phyloP scores from a whole-genome alignment of 2,329 filamentous ascomycete genomes.

The Eutypa lata region DNA sequence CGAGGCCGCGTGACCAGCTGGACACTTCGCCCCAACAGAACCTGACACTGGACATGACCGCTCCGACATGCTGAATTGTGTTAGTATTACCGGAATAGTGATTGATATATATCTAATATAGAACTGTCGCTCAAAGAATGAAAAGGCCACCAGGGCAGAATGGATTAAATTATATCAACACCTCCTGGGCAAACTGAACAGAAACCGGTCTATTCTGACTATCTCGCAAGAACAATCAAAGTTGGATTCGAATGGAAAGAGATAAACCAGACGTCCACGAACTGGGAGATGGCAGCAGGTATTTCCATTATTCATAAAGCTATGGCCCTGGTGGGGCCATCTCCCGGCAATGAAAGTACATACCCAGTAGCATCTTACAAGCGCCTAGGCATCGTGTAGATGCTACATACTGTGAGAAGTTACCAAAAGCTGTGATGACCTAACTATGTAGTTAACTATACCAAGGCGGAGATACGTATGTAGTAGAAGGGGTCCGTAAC shows the following conservation, averaged over 20 bases:
- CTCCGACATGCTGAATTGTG: not conserved
- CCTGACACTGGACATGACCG: constrained; percentile 25
- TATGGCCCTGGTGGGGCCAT: not conserved
- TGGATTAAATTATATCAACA: not conserved
- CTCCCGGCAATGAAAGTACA: not conserved
- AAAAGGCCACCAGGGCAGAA: not conserved
- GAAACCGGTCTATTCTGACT: not conserved
- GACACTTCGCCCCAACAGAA: constrained; percentile 21
- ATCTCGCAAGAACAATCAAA: no score
- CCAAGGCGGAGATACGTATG: no score
- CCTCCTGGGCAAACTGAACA: not conserved
- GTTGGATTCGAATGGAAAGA: not conserved
- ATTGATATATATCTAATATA: no score
- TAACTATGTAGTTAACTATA: no score
- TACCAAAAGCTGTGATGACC: no score
- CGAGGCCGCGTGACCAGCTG: constrained; percentile 21
- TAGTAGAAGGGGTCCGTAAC: not conserved
- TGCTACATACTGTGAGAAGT: no score
- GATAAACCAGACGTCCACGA: not conserved
- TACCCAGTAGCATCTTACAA: no score
- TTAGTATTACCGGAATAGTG: no score
- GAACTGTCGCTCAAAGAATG: not conserved
- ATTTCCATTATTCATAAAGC: not conserved
- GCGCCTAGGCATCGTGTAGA: no score
- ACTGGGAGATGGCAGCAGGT: no score